Evolutionary conservation across 768 basidiomycete genomes (phyloP).

Genomic region (Asterophora lycoperdoides): DNA sequence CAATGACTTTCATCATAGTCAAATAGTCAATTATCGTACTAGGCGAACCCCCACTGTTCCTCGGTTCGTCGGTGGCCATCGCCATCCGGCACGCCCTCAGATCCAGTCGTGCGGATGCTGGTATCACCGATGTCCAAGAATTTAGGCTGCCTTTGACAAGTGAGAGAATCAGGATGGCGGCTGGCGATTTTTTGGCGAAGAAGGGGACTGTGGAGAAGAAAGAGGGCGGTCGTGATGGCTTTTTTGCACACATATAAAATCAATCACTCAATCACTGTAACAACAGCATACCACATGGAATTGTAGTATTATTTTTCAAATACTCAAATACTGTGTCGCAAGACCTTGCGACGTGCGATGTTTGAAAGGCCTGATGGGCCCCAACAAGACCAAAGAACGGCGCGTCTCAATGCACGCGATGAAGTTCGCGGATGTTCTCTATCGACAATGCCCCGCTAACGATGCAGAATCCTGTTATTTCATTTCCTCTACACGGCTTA

Average conservation of each 20-base stretch:
- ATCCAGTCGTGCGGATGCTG: conserved; percentile 16
- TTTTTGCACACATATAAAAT: conserved; percentile 11
- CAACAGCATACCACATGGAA: not conserved
- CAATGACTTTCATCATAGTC: not conserved
- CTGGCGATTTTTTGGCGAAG: conserved; percentile 12
- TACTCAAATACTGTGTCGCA: no score
- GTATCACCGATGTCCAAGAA: conserved; percentile 13
- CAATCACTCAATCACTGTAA: not conserved
- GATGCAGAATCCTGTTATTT: conserved; percentile 19
- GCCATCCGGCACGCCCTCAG: conserved; percentile 13
- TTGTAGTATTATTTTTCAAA: no score
- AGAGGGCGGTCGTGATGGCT: conserved; percentile 8
- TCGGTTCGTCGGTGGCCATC: conserved; percentile 14
- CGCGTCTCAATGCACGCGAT: conserved; percentile 9
- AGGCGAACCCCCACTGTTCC: conserved; percentile 17
- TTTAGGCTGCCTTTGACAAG: conserved; percentile 13
- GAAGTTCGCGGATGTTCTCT: not conserved
- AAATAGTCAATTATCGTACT: not conserved
- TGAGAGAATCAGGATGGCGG: conserved; percentile 15
- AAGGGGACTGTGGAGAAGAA: conserved; percentile 11
- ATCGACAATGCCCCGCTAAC: conserved; percentile 7
- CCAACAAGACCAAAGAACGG: conserved; percentile 5
- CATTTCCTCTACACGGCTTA: conserved; percentile 39
- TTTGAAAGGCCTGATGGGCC: not conserved
- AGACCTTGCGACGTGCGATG: no score